Evolutionary conservation across 768 basidiomycete species (phyloP).

Genomic region (Auricularia sp.): DNA sequence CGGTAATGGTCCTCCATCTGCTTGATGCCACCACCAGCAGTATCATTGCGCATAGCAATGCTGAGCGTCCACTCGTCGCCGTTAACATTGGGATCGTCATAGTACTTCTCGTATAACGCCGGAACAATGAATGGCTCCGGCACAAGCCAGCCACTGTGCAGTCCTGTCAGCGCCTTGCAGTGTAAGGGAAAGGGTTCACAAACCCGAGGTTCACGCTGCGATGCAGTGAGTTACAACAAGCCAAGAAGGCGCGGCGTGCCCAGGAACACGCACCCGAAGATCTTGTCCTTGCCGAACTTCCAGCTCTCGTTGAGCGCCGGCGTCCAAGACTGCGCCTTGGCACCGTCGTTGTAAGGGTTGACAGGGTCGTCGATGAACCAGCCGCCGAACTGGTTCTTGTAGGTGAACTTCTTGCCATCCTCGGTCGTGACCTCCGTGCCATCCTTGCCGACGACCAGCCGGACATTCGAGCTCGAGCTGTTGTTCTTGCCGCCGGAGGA

Average conservation of each 20-base stretch:
- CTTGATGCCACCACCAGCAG: slow-evolving; percentile 50
- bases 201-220: slow-evolving; percentile 68
- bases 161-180: neutral
- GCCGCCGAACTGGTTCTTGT: slow-evolving; percentile 77
- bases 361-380: slow-evolving; percentile 79
- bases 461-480: slow-evolving; percentile 9
- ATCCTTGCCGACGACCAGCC: slow-evolving; percentile 56
- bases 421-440: slow-evolving; percentile 71
- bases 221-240: neutral
- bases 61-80: slow-evolving; percentile 83
- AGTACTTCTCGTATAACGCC: slow-evolving; percentile 59
- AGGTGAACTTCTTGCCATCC: slow-evolving; percentile 77
- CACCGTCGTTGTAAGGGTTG: slow-evolving; percentile 78
- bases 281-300: slow-evolving; percentile 59
- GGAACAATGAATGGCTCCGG: slow-evolving; percentile 74
- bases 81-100: slow-evolving; percentile 34
- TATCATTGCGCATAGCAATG: slow-evolving; percentile 56
- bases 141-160: slow-evolving; percentile 67
- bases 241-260: neutral
- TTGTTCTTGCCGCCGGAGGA: neutral
- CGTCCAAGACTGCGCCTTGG: slow-evolving; percentile 70
- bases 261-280: slow-evolving; percentile 34
- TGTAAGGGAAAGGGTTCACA: neutral
- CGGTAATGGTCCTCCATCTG: slow-evolving; percentile 84
- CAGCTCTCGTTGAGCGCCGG: slow-evolving; percentile 82